Percentiles rank a stretch among this genome's conserved stretches.
These are phyloP conservation scores for Paraphaeosphaeria sporulosa DNA, from an alignment of 2,329 filamentous ascomycete species.

Conservation along the genomic window DNA sequence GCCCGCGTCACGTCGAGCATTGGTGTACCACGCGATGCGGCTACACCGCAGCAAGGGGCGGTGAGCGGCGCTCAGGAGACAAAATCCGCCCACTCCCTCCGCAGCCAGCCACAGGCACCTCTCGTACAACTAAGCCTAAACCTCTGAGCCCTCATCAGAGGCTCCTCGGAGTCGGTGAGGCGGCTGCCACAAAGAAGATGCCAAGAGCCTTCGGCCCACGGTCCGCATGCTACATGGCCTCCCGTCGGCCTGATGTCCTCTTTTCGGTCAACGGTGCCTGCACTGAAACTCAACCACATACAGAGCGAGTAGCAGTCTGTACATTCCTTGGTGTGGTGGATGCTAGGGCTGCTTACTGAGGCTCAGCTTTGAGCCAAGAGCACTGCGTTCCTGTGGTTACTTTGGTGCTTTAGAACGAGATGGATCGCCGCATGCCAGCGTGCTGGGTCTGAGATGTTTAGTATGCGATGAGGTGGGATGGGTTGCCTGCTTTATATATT, in stretches of 20 bases:
- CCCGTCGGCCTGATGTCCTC: background rate
- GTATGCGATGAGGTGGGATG: conserved; percentile 6
- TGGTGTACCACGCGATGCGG: conserved; percentile 8
- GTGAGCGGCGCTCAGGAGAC: conserved; percentile 10
- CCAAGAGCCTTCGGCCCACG: conserved; percentile 3
- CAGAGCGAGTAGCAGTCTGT: background rate
- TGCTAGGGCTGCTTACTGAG: conserved; percentile 14
- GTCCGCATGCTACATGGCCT: background rate
- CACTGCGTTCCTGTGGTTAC: conserved; percentile 8
- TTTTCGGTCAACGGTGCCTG: conserved; percentile 1
- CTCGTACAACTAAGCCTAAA: background rate
- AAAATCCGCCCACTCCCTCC: background rate
- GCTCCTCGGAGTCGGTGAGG: background rate
- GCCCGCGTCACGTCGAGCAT: conserved; percentile 13
- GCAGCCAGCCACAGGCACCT: conserved; percentile 8
- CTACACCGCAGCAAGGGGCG: conserved; percentile 15
- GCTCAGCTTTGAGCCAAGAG: conserved; percentile 11
- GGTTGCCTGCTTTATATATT: conserved; percentile 7
- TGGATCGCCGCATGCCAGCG: conserved; percentile 2
- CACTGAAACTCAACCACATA: conserved; percentile 3
- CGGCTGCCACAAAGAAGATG: background rate
- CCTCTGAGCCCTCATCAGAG: background rate
- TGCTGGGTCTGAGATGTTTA: conserved; percentile 10
- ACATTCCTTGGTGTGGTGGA: background rate
- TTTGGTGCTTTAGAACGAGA: conserved; percentile 6